Conservation (phyloP, 176 grass and related monocot species). For the Puya raimondii region DNA sequence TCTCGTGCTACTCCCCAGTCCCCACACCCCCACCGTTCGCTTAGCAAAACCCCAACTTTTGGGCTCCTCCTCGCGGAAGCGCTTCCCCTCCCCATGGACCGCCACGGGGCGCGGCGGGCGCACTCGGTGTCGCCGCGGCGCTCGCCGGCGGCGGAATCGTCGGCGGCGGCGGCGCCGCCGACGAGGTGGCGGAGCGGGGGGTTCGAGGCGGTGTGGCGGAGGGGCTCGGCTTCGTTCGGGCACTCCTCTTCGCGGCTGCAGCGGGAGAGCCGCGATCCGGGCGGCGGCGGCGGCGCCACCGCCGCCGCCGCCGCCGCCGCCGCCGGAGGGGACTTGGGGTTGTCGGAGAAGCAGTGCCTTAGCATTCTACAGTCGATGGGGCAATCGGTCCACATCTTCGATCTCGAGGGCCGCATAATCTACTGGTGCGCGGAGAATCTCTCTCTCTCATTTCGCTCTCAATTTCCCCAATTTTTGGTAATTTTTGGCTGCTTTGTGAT, state of each 20-base stretch:
- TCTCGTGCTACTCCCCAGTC: constrained; percentile 1
- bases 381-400: constrained; percentile 81
- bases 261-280: constrained; percentile 29
- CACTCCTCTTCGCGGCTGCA: constrained; percentile 47
- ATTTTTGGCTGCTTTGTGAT: background rate
- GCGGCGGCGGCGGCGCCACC: too few relatives aligned
- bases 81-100: background rate
- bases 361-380: constrained; percentile 73
- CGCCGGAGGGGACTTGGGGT: constrained; percentile 9
- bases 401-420: constrained; percentile 79
- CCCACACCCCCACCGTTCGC: constrained; percentile 62
- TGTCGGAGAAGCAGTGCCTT: constrained; percentile 67
- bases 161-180: background rate
- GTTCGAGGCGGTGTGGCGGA: constrained; percentile 13
- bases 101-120: constrained; percentile 15
- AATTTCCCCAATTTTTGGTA: background rate
- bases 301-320: background rate
- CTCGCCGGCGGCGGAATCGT: constrained; percentile 2
- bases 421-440: constrained; percentile 55
- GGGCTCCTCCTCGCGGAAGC: constrained; percentile 28
- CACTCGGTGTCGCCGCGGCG: constrained; percentile 71
- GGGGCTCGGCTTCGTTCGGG: constrained; percentile 48
- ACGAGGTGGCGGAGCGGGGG: constrained; percentile 26
- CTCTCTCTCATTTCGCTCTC: constrained; percentile 9
- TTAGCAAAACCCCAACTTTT: constrained; percentile 78